Conservation (phyloP, 2,329 filamentous ascomycete species). For the Beauveria varroae region DNA sequence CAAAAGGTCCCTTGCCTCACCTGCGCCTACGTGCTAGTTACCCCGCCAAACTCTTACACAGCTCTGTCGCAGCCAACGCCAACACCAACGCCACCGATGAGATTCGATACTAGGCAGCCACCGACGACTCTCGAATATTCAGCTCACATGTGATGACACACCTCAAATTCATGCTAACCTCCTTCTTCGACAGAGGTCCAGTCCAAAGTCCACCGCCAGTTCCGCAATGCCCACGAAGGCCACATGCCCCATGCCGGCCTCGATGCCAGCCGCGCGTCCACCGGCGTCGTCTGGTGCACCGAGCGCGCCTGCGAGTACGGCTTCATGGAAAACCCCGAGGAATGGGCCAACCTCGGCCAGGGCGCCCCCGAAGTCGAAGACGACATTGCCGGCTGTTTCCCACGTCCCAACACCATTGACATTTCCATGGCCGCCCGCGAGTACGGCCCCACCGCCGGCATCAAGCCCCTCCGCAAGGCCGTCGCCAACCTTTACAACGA, state of each 20-base stretch:
- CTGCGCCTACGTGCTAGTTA: background rate
- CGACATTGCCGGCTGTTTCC: constrained; percentile 83
- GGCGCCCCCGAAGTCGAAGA: constrained; percentile 91
- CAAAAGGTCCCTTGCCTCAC: background rate
- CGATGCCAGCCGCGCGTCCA: constrained; percentile 79
- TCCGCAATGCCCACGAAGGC: constrained; percentile 83
- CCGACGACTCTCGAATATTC: background rate
- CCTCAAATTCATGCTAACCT: background rate
- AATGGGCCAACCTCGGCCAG: constrained; percentile 91
- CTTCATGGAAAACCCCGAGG: constrained; percentile 70
- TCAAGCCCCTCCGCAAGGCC: constrained; percentile 80
- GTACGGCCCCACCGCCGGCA: constrained; percentile 90
- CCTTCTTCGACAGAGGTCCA: constrained; percentile 54
- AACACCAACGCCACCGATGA: background rate
- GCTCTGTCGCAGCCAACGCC: background rate
- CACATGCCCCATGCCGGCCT: constrained; percentile 87
- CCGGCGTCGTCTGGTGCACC: constrained; percentile 89
- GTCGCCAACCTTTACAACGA: constrained; percentile 91
- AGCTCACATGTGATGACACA: background rate
- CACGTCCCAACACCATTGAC: constrained; percentile 70
- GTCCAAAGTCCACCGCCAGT: constrained; percentile 81
- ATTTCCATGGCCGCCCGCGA: constrained; percentile 73
- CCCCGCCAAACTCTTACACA: background rate
- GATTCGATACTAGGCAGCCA: background rate
- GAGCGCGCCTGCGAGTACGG: constrained; percentile 85